phyloP scores from a whole-genome alignment of 2,329 filamentous ascomycete genomes.

The Didymella arachidicola region DNA sequence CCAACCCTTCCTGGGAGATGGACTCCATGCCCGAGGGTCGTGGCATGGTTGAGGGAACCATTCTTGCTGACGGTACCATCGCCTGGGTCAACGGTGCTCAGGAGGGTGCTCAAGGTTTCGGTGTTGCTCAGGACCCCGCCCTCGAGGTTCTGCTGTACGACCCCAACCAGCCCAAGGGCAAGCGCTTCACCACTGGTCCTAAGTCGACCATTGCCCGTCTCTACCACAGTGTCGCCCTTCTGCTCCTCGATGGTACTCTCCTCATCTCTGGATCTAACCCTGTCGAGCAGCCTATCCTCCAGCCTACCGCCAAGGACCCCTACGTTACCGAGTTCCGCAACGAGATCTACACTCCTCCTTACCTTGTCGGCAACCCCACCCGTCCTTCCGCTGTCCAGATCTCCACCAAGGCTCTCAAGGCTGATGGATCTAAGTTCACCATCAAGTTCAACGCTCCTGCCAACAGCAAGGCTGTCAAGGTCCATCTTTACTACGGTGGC shows the following conservation, averaged over 20 bases:
- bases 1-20: slow-evolving; percentile 62
- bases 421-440: slow-evolving; percentile 56
- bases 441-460: slow-evolving; percentile 58
- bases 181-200: slow-evolving; percentile 59
- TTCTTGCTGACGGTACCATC: slow-evolving; percentile 67
- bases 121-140: slow-evolving; percentile 62
- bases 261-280: slow-evolving; percentile 68
- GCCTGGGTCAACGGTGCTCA: slow-evolving; percentile 70
- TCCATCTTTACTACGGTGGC: slow-evolving; percentile 65
- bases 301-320: slow-evolving; percentile 54
- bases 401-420: slow-evolving; percentile 54
- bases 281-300: slow-evolving; percentile 63
- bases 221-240: slow-evolving; percentile 68
- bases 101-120: slow-evolving; percentile 67
- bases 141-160: slow-evolving; percentile 66
- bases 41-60: slow-evolving; percentile 67
- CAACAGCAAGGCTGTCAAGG: slow-evolving; percentile 56
- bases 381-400: slow-evolving; percentile 60
- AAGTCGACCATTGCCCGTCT: slow-evolving; percentile 57
- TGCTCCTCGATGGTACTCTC: slow-evolving; percentile 67
- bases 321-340: slow-evolving; percentile 68
- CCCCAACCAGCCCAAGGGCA: slow-evolving; percentile 58
- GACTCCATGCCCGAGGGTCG: slow-evolving; percentile 66
- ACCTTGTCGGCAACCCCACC: slow-evolving; percentile 62
- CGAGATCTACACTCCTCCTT: slow-evolving; percentile 68